A percentile compares a stretch with the other conserved stretches of the same genome.
Conservation (phyloP, 129 eudicot genomes). For the Centaurea solstitialis region DNA sequence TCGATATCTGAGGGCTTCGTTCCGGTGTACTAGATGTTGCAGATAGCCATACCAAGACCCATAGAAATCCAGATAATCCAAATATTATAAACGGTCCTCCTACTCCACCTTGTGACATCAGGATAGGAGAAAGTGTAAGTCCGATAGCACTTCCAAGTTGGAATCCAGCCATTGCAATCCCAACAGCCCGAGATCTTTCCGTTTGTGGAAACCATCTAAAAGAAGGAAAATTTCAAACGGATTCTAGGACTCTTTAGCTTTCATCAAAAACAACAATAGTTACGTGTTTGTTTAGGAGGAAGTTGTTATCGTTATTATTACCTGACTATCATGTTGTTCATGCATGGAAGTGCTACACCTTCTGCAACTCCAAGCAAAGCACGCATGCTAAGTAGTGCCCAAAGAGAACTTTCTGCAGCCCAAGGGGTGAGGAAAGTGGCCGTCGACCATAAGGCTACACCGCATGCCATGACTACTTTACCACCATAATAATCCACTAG, state of each 20-base stretch:
- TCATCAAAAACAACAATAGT: conserved; percentile 10
- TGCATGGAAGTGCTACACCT: conserved; percentile 99
- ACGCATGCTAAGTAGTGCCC: conserved; percentile 72
- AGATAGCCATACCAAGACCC: conserved; percentile 94
- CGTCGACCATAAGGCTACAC: conserved; percentile 93
- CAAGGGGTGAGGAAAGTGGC: conserved; percentile 97
- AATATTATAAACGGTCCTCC: conserved; percentile 96
- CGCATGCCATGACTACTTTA: conserved; percentile 94
- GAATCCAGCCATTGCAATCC: conserved; percentile 99
- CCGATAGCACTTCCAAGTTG: conserved; percentile 99
- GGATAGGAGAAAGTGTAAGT: conserved; percentile 94
- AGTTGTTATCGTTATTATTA: no score
- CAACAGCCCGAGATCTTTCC: conserved; percentile 92
- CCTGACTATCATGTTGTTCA: conserved; percentile 98
- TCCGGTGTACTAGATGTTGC: conserved; percentile 97
- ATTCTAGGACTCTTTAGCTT: conserved; percentile 1
- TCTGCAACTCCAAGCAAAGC: conserved; percentile 92
- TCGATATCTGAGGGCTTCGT: conserved; percentile 69
- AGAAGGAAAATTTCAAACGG: conserved; percentile 12
- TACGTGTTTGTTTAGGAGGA: neutral
- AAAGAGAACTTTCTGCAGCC: conserved; percentile 84
- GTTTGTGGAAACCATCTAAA: conserved; percentile 94
- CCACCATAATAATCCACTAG: conserved; percentile 96
- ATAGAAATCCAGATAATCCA: conserved; percentile 85
- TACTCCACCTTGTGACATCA: conserved; percentile 95